These are phyloP conservation scores for Citeromyces nyonsensis DNA, from an alignment of 805 yeast genomes.

Conservation along the genomic window DNA sequence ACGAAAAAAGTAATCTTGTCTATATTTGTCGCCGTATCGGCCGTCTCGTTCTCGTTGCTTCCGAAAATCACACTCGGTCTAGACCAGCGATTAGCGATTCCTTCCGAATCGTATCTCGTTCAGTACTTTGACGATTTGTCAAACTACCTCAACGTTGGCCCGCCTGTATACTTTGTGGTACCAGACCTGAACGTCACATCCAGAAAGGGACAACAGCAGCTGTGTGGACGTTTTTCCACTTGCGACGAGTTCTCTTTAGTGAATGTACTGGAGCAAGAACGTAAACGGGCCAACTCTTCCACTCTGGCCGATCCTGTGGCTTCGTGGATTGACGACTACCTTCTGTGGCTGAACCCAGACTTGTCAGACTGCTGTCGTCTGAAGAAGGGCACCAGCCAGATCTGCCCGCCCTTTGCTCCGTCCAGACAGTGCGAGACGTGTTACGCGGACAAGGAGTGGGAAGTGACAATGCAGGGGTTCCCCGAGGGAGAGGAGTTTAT, in stretches of 20 bases:
- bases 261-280: constrained; percentile 76
- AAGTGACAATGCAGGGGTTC: constrained; percentile 63
- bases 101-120: constrained; percentile 67
- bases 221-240: constrained; percentile 81
- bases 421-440: constrained; percentile 64
- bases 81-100: constrained; percentile 83
- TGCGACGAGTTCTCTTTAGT: constrained; percentile 70
- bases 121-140: constrained; percentile 69
- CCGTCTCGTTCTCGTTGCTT: constrained; percentile 49
- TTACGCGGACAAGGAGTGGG: constrained; percentile 48
- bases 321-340: constrained; percentile 86
- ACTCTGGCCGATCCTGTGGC: constrained; percentile 73
- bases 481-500: constrained; percentile 63
- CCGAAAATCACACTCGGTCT: constrained; percentile 68
- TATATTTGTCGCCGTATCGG: constrained; percentile 45
- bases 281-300: constrained; percentile 45
- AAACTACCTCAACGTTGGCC: constrained; percentile 67
- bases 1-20: constrained; percentile 31
- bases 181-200: constrained; percentile 47
- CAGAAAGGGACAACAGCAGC: constrained; percentile 45
- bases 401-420: constrained; percentile 55
- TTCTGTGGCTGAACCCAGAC: constrained; percentile 76
- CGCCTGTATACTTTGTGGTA: constrained; percentile 84
- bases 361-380: constrained; percentile 77
- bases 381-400: constrained; percentile 29